These are phyloP conservation scores for Mycena haematopus DNA, from an alignment of 768 basidiomycete genomes.

Conservation along the genomic window DNA sequence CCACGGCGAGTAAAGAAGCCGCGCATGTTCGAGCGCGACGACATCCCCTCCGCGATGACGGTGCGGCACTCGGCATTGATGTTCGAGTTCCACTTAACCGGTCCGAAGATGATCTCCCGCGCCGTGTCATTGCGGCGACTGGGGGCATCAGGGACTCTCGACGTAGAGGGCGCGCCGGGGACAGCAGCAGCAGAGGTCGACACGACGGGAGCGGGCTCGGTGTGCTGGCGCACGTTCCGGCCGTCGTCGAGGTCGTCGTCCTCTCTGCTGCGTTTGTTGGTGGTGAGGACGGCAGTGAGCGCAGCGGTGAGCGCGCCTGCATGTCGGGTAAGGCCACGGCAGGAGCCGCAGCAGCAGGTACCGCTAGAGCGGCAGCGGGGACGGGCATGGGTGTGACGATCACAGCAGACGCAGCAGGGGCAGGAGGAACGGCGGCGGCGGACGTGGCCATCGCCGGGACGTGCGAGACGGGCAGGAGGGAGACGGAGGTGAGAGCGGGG, in stretches of 20 bases:
- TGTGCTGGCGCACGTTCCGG: not conserved
- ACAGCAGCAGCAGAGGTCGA: too few relatives aligned
- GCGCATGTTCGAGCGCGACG: conserved; percentile 2
- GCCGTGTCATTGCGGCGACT: not conserved
- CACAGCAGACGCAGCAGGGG: not conserved
- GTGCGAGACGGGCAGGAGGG: not conserved
- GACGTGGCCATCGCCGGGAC: too few relatives aligned
- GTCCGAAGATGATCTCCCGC: not conserved
- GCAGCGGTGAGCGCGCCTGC: not conserved
- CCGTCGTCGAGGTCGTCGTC: not conserved
- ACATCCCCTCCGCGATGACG: conserved; percentile 6
- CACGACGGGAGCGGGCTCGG: not conserved
- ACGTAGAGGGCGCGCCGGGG: not conserved
- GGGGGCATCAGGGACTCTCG: not conserved
- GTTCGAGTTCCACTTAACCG: not conserved
- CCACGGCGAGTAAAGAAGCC: not conserved
- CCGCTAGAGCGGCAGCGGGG: too few relatives aligned
- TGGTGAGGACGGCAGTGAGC: not conserved
- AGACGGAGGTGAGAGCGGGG: not conserved
- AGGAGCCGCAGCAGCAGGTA: too few relatives aligned
- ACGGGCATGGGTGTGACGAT: not conserved
- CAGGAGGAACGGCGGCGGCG: too few relatives aligned
- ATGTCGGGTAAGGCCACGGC: not conserved
- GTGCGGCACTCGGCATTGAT: conserved; percentile 2
- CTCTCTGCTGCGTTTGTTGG: not conserved